phyloP scores from a whole-genome alignment of 1,284 basidiomycete species.

The Ustilago trichophora region DNA sequence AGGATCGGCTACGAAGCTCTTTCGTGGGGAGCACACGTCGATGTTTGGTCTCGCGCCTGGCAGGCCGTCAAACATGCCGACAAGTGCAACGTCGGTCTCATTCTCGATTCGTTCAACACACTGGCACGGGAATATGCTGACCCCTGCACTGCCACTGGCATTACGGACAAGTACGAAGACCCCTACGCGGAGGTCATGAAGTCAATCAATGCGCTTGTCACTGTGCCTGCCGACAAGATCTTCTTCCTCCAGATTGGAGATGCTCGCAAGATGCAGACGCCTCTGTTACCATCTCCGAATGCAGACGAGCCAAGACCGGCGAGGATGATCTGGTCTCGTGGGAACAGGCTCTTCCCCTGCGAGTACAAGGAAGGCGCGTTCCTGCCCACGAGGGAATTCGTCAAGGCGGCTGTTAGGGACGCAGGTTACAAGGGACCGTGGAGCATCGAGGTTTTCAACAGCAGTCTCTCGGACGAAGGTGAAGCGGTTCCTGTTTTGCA shows the following conservation, averaged over 20 bases:
- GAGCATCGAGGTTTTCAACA: slow-evolving; percentile 67
- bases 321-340: slow-evolving; percentile 67
- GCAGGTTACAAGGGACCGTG: slow-evolving; percentile 66
- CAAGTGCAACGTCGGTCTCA: slow-evolving; percentile 65
- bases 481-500: slow-evolving; percentile 54
- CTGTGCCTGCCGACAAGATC: slow-evolving; percentile 52
- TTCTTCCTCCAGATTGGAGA: slow-evolving; percentile 68
- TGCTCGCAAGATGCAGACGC: slow-evolving; percentile 46
- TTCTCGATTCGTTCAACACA: slow-evolving; percentile 68
- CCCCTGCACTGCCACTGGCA: slow-evolving; percentile 46
- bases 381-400: slow-evolving; percentile 64
- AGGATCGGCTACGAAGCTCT: slow-evolving; percentile 60
- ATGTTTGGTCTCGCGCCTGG: slow-evolving; percentile 65
- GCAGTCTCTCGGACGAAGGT: slow-evolving; percentile 47
- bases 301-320: slow-evolving; percentile 62
- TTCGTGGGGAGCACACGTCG: slow-evolving; percentile 56
- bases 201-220: slow-evolving; percentile 39
- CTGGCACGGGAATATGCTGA: slow-evolving; percentile 66
- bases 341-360: slow-evolving; percentile 66
- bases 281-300: slow-evolving; percentile 55
- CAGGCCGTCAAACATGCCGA: slow-evolving; percentile 59
- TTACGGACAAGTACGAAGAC: slow-evolving; percentile 39
- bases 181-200: slow-evolving; percentile 47
- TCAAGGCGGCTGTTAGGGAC: slow-evolving; percentile 53
- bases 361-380: slow-evolving; percentile 65